phyloP scores from a whole-genome alignment of 2,329 filamentous ascomycete species.

The Botrytis paeoniae region DNA sequence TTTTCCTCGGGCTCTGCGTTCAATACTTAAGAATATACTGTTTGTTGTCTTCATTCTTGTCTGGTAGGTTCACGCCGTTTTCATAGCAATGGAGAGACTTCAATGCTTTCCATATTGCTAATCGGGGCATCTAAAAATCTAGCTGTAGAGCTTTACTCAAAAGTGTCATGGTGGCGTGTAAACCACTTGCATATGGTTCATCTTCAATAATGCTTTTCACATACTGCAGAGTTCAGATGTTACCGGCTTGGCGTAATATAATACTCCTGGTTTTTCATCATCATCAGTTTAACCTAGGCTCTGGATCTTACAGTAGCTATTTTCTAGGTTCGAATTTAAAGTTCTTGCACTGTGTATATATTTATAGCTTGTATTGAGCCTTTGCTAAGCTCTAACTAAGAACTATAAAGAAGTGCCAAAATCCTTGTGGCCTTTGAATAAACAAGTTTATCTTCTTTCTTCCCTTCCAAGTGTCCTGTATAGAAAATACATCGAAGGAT shows the following conservation, averaged over 20 bases:
- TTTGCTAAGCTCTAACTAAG: not conserved
- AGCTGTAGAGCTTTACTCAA: not conserved
- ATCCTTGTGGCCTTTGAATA: not conserved
- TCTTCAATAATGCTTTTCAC: not conserved
- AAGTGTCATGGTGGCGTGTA: not conserved
- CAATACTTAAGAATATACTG: not conserved
- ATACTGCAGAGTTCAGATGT: not conserved
- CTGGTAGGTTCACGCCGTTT: not conserved
- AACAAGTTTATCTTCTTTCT: not conserved
- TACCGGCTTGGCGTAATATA: not conserved
- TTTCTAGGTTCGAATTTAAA: not conserved
- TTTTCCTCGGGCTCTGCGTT: not conserved
- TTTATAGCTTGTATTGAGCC: not conserved
- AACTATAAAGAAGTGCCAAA: not conserved
- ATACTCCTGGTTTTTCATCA: not conserved
- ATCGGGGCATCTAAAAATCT: accelerated
- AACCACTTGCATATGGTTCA: not conserved
- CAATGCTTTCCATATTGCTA: not conserved
- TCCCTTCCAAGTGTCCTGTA: not conserved
- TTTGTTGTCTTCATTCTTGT: not conserved
- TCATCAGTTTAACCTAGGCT: not conserved
- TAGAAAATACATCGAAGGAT: not conserved
- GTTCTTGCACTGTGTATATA: not conserved
- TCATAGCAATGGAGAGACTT: not conserved
- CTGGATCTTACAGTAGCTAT: not conserved